Evolutionary conservation across 352 stramenopile species (phyloP).

Genomic region (Globisporangium paroecandrum): DNA sequence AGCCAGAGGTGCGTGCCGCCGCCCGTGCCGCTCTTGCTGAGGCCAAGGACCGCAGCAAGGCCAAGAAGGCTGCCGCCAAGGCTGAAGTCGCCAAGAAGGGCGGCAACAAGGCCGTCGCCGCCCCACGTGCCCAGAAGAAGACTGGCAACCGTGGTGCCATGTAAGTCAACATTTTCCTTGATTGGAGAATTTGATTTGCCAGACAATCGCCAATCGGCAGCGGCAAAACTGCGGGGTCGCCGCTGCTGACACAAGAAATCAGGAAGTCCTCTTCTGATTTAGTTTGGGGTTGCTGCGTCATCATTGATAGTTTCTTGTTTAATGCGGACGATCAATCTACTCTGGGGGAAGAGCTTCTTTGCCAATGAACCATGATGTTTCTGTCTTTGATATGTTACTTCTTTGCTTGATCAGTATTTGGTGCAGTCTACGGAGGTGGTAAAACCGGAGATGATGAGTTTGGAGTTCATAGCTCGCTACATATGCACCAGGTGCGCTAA

Average conservation of each 20-base stretch:
- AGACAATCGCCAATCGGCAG: constrained; percentile 6
- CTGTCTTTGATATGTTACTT: neutral
- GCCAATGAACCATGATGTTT: constrained; percentile 18
- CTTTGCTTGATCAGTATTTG: neutral
- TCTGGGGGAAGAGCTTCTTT: constrained; percentile 26
- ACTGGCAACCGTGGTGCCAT: constrained; percentile 87
- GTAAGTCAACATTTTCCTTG: constrained; percentile 39
- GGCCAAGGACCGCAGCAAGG: constrained; percentile 87
- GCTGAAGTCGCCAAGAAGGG: constrained; percentile 55
- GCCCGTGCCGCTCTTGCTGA: constrained; percentile 87
- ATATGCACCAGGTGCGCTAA: neutral
- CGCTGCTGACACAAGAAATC: neutral
- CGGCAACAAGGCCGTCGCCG: constrained; percentile 62
- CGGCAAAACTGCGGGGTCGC: constrained; percentile 9
- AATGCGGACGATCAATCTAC: constrained; percentile 22
- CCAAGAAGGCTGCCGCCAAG: constrained; percentile 72
- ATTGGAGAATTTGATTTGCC: constrained; percentile 10
- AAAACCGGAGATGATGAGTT: neutral
- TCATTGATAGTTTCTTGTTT: constrained; percentile 7
- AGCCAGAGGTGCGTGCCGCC: constrained; percentile 90
- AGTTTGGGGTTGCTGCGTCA: constrained; percentile 8
- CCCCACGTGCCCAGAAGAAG: constrained; percentile 82
- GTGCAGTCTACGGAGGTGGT: neutral
- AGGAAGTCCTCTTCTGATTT: constrained; percentile 11
- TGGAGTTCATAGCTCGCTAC: neutral